phyloP scores from a whole-genome alignment of 179 eudicot species.

The Spergularia azorica region DNA sequence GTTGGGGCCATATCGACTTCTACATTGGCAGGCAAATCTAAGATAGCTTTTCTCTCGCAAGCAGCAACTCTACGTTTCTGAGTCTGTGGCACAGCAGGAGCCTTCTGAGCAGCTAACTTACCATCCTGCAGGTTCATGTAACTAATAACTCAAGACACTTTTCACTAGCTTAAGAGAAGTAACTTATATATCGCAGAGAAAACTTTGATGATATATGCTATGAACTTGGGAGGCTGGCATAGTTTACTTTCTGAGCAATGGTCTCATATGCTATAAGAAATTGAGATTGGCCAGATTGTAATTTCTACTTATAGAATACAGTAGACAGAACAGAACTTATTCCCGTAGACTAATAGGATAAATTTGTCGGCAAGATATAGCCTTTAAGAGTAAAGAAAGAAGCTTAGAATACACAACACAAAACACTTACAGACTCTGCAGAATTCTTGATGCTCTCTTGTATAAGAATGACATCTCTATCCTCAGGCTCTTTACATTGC shows the following conservation, averaged over 20 bases:
- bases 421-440: slow-evolving; percentile 35
- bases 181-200: no score
- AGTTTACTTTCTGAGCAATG: background rate
- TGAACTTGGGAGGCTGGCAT: no score
- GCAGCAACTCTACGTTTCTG: slow-evolving; percentile 38
- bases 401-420: slow-evolving; percentile 20
- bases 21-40: slow-evolving; percentile 40
- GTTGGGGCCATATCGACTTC: slow-evolving; percentile 46
- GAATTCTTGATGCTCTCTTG: slow-evolving; percentile 37
- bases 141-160: no score
- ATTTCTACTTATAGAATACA: background rate
- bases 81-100: slow-evolving; percentile 33
- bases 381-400: slow-evolving; percentile 15
- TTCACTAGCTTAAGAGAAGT: no score
- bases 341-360: no score
- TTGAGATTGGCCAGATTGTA: background rate
- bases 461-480: slow-evolving; percentile 38
- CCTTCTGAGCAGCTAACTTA: slow-evolving; percentile 34
- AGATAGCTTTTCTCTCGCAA: slow-evolving; percentile 39
- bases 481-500: slow-evolving; percentile 44
- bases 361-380: background rate
- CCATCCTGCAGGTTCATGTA: slow-evolving; percentile 41
- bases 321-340: background rate
- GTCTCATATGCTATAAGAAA: background rate
- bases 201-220: no score